A percentile compares a stretch with the other conserved stretches of the same genome.
Conservation (phyloP, 2,329 filamentous ascomycete genomes). For the Neonectria sp. region DNA sequence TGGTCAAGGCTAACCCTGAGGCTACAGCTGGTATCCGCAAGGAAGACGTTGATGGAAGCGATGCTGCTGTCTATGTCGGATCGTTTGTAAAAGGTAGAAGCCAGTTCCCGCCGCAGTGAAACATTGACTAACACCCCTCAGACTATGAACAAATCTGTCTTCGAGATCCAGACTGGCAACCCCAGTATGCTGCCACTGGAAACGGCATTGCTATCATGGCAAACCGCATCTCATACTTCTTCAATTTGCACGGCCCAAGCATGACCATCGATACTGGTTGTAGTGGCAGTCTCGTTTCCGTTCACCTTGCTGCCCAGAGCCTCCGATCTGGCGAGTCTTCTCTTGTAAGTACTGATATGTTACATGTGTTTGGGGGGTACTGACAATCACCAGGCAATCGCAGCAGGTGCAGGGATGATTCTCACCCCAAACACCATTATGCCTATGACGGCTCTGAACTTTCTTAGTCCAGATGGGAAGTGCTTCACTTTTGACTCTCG, state of each 20-base stretch:
- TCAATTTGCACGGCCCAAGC: constrained; percentile 69
- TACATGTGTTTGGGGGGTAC: not conserved
- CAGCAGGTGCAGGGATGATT: constrained; percentile 68
- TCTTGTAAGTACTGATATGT: constrained; percentile 48
- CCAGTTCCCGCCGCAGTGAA: not conserved
- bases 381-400: constrained; percentile 58
- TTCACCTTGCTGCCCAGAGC: constrained; percentile 68
- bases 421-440: constrained; percentile 69
- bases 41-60: constrained; percentile 60
- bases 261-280: constrained; percentile 74
- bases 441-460: constrained; percentile 69
- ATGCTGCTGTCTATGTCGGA: constrained; percentile 65
- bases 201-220: constrained; percentile 68
- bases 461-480: constrained; percentile 66
- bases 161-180: constrained; percentile 64
- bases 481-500: constrained; percentile 70
- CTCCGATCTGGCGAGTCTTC: constrained; percentile 62
- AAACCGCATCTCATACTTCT: constrained; percentile 70
- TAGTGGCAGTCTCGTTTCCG: constrained; percentile 67
- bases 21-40: constrained; percentile 60
- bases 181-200: constrained; percentile 68
- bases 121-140: constrained; percentile 39
- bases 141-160: constrained; percentile 67
- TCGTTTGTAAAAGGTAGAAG: constrained; percentile 64
- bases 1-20: not conserved